Conservation (phyloP, 331 rosid genomes). For the Spiraea crenata region DNA sequence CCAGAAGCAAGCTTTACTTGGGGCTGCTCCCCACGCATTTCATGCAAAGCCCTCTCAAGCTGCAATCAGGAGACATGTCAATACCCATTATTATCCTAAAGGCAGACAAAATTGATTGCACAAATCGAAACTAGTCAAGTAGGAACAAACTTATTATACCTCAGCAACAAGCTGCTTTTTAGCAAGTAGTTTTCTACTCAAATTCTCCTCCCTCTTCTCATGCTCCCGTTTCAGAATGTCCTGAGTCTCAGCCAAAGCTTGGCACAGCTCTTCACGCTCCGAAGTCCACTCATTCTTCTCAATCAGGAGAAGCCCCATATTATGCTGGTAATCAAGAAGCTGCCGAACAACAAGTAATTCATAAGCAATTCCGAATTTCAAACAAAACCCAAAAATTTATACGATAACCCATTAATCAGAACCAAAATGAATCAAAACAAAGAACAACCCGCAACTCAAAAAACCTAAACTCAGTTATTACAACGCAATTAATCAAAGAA, state of each 20-base stretch:
- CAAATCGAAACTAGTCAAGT: slow-evolving; percentile 7
- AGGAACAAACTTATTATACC: slow-evolving; percentile 33
- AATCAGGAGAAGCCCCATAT: slow-evolving; percentile 84
- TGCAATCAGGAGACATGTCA: slow-evolving; percentile 36
- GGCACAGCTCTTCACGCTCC: slow-evolving; percentile 52
- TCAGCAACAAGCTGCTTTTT: slow-evolving; percentile 71
- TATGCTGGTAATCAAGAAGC: slow-evolving; percentile 46
- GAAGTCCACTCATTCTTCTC: slow-evolving; percentile 78
- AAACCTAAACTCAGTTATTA: no score
- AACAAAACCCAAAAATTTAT: no score
- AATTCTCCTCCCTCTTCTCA: slow-evolving; percentile 62
- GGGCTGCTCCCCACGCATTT: slow-evolving; percentile 51
- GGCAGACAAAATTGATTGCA: slow-evolving; percentile 15
- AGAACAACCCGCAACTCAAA: no score
- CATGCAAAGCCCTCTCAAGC: slow-evolving; percentile 76
- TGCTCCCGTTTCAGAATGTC: slow-evolving; percentile 86
- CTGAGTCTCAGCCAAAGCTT: slow-evolving; percentile 62
- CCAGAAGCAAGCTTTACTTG: slow-evolving; percentile 48
- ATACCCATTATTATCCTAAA: not conserved
- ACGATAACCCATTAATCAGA: no score
- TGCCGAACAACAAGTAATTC: no score
- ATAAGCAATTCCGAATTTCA: no score
- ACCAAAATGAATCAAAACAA: no score
- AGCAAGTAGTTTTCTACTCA: slow-evolving; percentile 52
- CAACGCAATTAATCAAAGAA: no score